Evolutionary conservation across 306 rosid genomes (phyloP).

Genomic region (Fagus crenata): DNA sequence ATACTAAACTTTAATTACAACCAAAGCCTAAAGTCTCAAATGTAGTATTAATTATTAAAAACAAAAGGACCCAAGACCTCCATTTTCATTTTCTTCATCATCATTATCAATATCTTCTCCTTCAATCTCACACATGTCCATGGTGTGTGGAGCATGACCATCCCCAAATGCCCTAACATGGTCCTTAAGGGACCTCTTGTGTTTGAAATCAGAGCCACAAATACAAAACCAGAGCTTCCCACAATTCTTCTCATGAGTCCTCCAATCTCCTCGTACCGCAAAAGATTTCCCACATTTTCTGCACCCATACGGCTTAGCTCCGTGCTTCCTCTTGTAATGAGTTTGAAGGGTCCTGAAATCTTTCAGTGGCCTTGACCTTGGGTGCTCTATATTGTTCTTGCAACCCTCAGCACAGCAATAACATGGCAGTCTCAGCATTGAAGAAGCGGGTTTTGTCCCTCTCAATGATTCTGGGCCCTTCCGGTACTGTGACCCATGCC

Average conservation of each 20-base stretch:
- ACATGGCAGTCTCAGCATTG: constrained; percentile 79
- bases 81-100: constrained; percentile 33
- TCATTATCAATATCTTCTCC: constrained; percentile 35
- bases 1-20: constrained; percentile 16
- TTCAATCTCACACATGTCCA: constrained; percentile 45
- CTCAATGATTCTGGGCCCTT: constrained; percentile 88
- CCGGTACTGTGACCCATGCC: constrained; percentile 88
- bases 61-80: constrained; percentile 30
- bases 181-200: constrained; percentile 88
- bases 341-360: constrained; percentile 91
- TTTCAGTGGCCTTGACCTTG: constrained; percentile 80
- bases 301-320: constrained; percentile 82
- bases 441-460: constrained; percentile 75
- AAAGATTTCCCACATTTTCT: constrained; percentile 81
- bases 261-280: constrained; percentile 91
- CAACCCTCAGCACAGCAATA: constrained; percentile 96
- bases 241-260: constrained; percentile 96
- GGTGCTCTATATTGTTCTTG: constrained; percentile 77
- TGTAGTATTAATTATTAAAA: constrained; percentile 13
- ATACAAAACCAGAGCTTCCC: constrained; percentile 94
- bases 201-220: constrained; percentile 95
- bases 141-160: constrained; percentile 73
- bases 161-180: constrained; percentile 83
- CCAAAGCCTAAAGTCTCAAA: constrained; percentile 11
- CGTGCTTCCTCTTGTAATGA: constrained; percentile 93